Base-by-base conservation (phyloP, 2,329 filamentous ascomycete species). In the Calcarisporium arbuscula region DNA sequence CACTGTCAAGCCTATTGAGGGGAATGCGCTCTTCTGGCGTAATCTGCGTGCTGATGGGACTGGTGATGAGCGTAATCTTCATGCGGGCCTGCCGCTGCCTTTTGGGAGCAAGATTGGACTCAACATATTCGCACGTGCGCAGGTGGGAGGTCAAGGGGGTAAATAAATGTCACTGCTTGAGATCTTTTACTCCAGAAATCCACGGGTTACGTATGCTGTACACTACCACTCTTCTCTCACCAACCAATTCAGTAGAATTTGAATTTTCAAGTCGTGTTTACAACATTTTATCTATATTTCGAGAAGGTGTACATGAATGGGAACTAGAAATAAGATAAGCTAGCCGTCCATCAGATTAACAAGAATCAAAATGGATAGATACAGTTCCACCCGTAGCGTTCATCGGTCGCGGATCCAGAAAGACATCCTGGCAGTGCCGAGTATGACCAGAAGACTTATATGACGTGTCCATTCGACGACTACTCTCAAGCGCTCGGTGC, bases 261-360 rank as follows among this genome's bases (percentile, higher is more conserved):
- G n/a, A n/a, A n/a, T n/a, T n/a, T n/a, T n/a, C n/a, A n/a, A n/a
- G n/a, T n/a, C n/a, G n/a, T n/a, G n/a, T n/a, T n/a, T n/a, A n/a
- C n/a, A n/a, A n/a, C n/a, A n/a, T n/a, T n/a, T n/a, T n/a, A n/a
- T n/a, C n/a, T n/a, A n/a, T n/a, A n/a, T n/a, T n/a, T n/a, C n/a
- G n/a, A n/a, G n/a, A n/a, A n/a, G n/a, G n/a, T n/a, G n/a, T n/a
- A n/a, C n/a, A n/a, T n/a, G n/a, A n/a, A n/a, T n/a, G n/a, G n/a
- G n/a, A n/a, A n/a, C n/a, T n/a, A n/a, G n/a, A 38, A 35, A 41
- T 40, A 40, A 40, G 37, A 28, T 30, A 31, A 32, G 27, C n/a
- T n/a, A n/a, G n/a, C n/a, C n/a, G n/a, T n/a, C n/a, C n/a, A n/a
- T n/a, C n/a, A n/a, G n/a, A n/a, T 25, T 14, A 25, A 25, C 22